Percentiles rank a stretch among this genome's conserved stretches.
phyloP scores from a whole-genome alignment of 768 basidiomycete species.

The Tulasnella sp. region DNA sequence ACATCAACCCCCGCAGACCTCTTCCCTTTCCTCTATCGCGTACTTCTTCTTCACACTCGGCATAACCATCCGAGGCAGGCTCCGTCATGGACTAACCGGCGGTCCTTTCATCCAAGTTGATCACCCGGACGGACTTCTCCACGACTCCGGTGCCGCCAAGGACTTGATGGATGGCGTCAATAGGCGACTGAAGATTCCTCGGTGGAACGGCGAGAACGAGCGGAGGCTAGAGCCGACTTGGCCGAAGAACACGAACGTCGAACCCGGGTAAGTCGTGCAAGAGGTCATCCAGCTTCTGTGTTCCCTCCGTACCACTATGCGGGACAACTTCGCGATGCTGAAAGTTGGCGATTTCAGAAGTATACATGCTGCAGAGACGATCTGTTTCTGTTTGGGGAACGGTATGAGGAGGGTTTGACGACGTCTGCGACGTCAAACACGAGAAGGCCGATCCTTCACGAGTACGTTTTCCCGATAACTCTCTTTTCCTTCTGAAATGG shows the following conservation, averaged over 20 bases:
- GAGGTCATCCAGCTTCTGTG: no score
- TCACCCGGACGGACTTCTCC: slow-evolving; percentile 89
- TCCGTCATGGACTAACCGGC: slow-evolving; percentile 33
- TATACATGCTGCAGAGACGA: slow-evolving; percentile 94
- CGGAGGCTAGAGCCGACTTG: slow-evolving; percentile 95
- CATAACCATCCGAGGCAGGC: slow-evolving; percentile 35
- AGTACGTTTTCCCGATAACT: no score
- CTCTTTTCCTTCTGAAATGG: no score
- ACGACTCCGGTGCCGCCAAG: slow-evolving; percentile 99
- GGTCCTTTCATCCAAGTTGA: slow-evolving; percentile 61
- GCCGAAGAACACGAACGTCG: slow-evolving; percentile 98
- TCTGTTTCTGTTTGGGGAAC: slow-evolving; percentile 39
- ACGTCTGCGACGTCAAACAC: neutral
- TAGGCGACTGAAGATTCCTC: slow-evolving; percentile 92
- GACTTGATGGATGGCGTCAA: slow-evolving; percentile 98
- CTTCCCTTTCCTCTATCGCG: slow-evolving; percentile 18
- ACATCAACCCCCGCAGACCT: slow-evolving; percentile 22
- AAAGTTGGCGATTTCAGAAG: slow-evolving; percentile 95
- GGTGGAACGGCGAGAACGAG: slow-evolving; percentile 49
- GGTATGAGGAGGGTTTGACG: neutral
- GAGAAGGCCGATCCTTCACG: no score
- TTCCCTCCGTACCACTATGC: slow-evolving; percentile 90
- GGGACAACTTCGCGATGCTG: slow-evolving; percentile 82
- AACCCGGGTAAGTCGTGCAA: slow-evolving; percentile 61
- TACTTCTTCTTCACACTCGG: slow-evolving; percentile 39